Evolutionary conservation across 2,329 filamentous ascomycete species (phyloP).

Genomic region (Neofusicoccum laricinum): DNA sequence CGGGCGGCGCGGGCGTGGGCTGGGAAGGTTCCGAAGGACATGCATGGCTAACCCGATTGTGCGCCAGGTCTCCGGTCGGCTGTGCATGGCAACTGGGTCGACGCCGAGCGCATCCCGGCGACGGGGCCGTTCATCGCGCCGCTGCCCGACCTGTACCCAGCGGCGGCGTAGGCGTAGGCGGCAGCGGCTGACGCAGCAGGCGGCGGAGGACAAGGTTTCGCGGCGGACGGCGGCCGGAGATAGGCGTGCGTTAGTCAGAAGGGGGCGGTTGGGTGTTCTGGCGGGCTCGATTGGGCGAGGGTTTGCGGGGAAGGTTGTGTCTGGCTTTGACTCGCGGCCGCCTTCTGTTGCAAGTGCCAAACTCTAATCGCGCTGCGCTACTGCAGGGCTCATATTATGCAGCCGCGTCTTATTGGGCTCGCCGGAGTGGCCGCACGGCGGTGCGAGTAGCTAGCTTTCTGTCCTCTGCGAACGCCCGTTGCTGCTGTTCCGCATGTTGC

Average conservation of each 20-base stretch:
- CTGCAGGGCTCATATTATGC: background rate
- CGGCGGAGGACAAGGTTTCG: background rate
- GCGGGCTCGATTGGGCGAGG: background rate
- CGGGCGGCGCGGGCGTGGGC: background rate
- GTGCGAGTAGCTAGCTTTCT: background rate
- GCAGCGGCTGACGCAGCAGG: background rate
- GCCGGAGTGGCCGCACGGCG: background rate
- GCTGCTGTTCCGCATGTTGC: too few species aligned
- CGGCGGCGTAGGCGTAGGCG: background rate
- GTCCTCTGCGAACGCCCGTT: too few species aligned
- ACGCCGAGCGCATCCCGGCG: background rate
- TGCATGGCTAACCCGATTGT: background rate
- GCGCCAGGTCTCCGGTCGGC: background rate
- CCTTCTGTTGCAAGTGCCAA: background rate
- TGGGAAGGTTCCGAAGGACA: background rate
- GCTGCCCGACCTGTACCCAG: background rate
- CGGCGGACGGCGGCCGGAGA: background rate
- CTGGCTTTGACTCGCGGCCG: background rate
- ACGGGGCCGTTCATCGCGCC: constrained; percentile 1
- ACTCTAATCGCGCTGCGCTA: background rate
- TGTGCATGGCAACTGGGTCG: constrained; percentile 2
- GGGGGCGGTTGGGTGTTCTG: background rate
- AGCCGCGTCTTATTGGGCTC: background rate
- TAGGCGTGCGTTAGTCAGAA: background rate
- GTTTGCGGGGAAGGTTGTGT: background rate